Conservation (phyloP, 805 yeast genomes). For the Yarrowia sp. region DNA sequence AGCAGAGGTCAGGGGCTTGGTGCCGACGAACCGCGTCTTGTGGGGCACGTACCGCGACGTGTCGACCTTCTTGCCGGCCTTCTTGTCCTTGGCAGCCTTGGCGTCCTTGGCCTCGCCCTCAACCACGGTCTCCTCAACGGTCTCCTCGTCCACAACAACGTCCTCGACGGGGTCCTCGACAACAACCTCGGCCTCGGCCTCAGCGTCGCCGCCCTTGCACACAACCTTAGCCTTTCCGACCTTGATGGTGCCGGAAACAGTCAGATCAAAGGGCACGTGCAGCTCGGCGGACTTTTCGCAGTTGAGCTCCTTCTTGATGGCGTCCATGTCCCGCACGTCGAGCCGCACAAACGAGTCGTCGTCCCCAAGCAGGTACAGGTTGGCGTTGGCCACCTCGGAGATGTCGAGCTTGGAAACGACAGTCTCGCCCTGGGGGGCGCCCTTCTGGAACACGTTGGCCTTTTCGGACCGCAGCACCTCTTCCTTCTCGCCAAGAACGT, state of each 20-base stretch:
- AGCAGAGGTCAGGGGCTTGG: constrained; percentile 59
- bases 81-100: constrained; percentile 42
- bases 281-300: constrained; percentile 41
- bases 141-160: constrained; percentile 2
- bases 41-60: constrained; percentile 41
- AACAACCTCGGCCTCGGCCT: constrained; percentile 39
- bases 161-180: constrained; percentile 20
- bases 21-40: constrained; percentile 52
- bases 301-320: constrained; percentile 44
- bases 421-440: constrained; percentile 53
- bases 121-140: constrained; percentile 1
- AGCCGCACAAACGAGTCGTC: constrained; percentile 50
- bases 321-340: constrained; percentile 44
- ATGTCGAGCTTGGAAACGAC: constrained; percentile 41
- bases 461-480: constrained; percentile 47
- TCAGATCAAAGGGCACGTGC: constrained; percentile 38
- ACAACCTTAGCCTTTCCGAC: constrained; percentile 30
- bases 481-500: constrained; percentile 41
- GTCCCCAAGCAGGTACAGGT: constrained; percentile 53
- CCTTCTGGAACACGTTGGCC: constrained; percentile 56
- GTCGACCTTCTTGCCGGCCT: constrained; percentile 40
- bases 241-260: constrained; percentile 41
- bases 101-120: constrained; percentile 40
- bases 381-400: constrained; percentile 48
- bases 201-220: constrained; percentile 38